Percentiles rank a stretch among this genome's conserved stretches.
These are phyloP conservation scores for Hypoxylon sp. DNA, from an alignment of 2,329 filamentous ascomycete genomes.

Conservation along the genomic window DNA sequence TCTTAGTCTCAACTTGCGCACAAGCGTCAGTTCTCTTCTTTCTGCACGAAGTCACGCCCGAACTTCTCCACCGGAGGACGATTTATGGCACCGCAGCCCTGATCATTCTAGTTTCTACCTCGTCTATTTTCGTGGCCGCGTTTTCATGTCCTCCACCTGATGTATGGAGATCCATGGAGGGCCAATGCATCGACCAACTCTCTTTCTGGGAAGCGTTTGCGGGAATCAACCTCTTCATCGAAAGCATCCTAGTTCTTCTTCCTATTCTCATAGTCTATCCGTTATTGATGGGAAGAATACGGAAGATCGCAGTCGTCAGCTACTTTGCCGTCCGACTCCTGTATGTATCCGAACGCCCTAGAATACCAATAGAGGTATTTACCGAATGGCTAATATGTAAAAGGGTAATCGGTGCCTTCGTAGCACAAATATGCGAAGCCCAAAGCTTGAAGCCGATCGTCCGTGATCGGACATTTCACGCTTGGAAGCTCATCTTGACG, in stretches of 20 bases:
- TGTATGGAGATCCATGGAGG: constrained; percentile 25
- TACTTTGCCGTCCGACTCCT: constrained; percentile 27
- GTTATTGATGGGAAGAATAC: constrained; percentile 1
- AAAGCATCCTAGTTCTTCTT: constrained; percentile 21
- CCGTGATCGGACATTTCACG: constrained; percentile 23
- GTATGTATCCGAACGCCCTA: constrained; percentile 26
- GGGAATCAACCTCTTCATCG: constrained; percentile 23
- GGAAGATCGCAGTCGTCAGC: constrained; percentile 23
- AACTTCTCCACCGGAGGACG: constrained; percentile 7
- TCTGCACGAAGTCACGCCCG: constrained; percentile 24
- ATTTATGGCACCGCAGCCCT: constrained; percentile 12
- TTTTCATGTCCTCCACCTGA: constrained; percentile 19
- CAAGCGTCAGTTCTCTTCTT: constrained; percentile 29
- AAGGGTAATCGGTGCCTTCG: constrained; percentile 10
- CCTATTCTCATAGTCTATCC: constrained; percentile 21
- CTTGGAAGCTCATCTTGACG: constrained; percentile 25
- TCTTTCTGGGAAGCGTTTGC: constrained; percentile 31
- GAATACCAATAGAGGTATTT: no score
- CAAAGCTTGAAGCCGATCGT: constrained; percentile 15
- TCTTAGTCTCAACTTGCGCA: constrained; percentile 22
- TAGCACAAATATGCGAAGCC: constrained; percentile 23
- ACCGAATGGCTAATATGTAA: background rate
- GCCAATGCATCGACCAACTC: constrained; percentile 29
- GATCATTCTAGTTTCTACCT: constrained; percentile 17
- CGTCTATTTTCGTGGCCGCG: constrained; percentile 23